Evolutionary conservation across 2,329 filamentous ascomycete species (phyloP).

Genomic region (Alternaria incomplexa): DNA sequence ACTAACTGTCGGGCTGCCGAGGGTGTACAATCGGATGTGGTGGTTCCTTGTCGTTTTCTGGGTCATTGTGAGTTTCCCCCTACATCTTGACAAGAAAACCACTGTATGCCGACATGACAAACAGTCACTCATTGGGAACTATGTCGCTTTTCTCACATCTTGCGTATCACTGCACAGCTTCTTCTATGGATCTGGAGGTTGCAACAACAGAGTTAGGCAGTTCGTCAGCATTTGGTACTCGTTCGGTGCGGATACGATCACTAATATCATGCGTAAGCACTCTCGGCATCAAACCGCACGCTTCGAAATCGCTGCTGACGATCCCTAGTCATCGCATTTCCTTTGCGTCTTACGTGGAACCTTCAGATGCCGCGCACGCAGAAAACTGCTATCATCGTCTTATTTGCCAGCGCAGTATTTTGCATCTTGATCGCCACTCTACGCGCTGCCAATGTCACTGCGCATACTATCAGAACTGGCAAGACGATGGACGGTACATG

Average conservation of each 20-base stretch:
- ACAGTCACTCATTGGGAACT: not conserved
- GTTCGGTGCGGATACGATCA: not conserved
- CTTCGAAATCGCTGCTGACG: not conserved
- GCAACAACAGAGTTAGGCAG: not conserved
- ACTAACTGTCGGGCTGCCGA: not conserved
- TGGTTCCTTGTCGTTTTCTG: slow-evolving; percentile 2
- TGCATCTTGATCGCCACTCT: slow-evolving; percentile 7
- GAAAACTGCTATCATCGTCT: not conserved
- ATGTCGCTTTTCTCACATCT: not conserved
- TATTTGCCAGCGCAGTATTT: not conserved
- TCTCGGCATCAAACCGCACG: not conserved
- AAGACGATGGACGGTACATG: not conserved
- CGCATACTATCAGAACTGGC: not conserved
- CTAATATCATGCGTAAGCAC: slow-evolving; percentile 3
- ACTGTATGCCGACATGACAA: not conserved
- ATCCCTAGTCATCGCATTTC: slow-evolving; percentile 4
- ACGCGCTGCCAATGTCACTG: not conserved
- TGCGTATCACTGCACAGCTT: not conserved
- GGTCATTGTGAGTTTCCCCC: not conserved
- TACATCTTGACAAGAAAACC: not conserved
- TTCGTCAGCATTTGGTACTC: slow-evolving; percentile 6
- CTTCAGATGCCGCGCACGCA: not conserved
- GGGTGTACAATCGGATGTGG: not conserved
- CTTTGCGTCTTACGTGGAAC: slow-evolving; percentile 4
- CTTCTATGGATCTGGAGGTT: not conserved